phyloP scores from a whole-genome alignment of 2,329 filamentous ascomycete species.

The Aureobasidium subglaciale region DNA sequence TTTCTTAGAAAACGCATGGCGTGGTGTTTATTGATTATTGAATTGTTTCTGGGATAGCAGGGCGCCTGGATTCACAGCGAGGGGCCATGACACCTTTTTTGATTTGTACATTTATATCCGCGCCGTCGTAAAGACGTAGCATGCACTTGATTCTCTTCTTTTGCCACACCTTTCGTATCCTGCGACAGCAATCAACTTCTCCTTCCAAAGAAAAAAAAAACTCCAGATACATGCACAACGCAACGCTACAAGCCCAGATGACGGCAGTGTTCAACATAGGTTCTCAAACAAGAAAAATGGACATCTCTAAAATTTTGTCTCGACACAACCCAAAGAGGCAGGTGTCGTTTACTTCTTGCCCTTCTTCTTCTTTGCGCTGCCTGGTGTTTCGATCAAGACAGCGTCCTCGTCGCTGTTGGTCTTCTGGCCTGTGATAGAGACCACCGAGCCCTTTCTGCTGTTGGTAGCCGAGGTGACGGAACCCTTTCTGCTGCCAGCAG shows the following conservation, averaged over 20 bases:
- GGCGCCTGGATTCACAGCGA: not conserved
- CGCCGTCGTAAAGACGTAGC: not conserved
- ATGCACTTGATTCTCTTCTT: slow-evolving; percentile 41
- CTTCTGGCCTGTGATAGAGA: slow-evolving; percentile 24
- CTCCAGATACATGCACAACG: not conserved
- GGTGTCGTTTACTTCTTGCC: slow-evolving; percentile 45
- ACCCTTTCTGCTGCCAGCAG: slow-evolving; percentile 17
- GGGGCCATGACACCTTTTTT: not conserved
- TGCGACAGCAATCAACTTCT: not conserved
- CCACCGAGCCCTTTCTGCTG: slow-evolving; percentile 19
- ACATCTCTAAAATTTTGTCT: not conserved
- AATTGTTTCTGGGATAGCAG: not conserved
- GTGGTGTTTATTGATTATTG: slow-evolving; percentile 8
- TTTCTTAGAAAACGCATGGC: slow-evolving; percentile 12
- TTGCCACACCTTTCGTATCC: slow-evolving; percentile 31
- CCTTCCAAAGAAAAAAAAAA: too few species aligned
- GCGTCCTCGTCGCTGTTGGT: slow-evolving; percentile 60
- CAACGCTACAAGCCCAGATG: too few species aligned
- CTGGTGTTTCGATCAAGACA: slow-evolving; percentile 63
- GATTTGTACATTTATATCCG: slow-evolving; percentile 12
- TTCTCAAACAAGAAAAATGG: not conserved
- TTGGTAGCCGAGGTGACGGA: slow-evolving; percentile 22
- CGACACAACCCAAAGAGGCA: not conserved
- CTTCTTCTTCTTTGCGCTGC: slow-evolving; percentile 49
- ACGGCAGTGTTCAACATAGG: not conserved